Evolutionary conservation across 2,329 filamentous ascomycete genomes (phyloP), one percentile per base, ranked within the genome.

Genomic region (Cercospora canescens): DNA sequence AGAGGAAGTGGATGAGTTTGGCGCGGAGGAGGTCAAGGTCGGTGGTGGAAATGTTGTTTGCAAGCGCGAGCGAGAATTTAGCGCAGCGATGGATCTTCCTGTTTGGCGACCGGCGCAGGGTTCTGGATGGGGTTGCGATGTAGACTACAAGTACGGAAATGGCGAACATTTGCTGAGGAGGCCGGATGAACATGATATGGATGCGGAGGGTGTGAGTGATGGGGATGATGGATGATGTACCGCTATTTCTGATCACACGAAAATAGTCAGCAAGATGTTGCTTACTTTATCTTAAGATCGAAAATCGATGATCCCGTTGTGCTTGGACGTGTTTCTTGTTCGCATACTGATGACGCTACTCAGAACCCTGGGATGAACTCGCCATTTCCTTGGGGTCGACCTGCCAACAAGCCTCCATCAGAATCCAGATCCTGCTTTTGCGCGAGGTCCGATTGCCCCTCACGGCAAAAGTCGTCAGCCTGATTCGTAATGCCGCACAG

Each of bases 401-500:
- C n/a, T 14, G 24, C 45, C 8, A 52, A 24, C n/a, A 26, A 52
- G 45, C 45, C 28, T 52, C 45, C 45, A 28, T 28, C 24, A 52
- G 45, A 24, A 52, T 52, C 28, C 14, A 24, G 12, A 14, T 16
- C 24, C 45, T 24, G 28, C 28, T 7, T 4, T 30, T 4, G 24
- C 26, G 45, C 28, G 45, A 28, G 12, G 24, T 4, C n/a, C 64
- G 6, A 63, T 67, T 24, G 16, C 64, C 8, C 57, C 48, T 18
- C 64, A 60, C 39, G 56, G 61, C n/a, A 64, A 65, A 24, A 58
- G 59, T 0, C 45, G 59, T 28, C 12, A 64, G 65, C 21, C 30
- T 67, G 1, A 62, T 65, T 11, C 62, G 65, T 6, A 62, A 67
- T 45, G 56, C 65, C 11, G 65, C 65, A 12, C 65, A 67, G 48